Base-by-base conservation (phyloP, 1,139 yeast genomes). In the Blastobotrys aristatus region DNA sequence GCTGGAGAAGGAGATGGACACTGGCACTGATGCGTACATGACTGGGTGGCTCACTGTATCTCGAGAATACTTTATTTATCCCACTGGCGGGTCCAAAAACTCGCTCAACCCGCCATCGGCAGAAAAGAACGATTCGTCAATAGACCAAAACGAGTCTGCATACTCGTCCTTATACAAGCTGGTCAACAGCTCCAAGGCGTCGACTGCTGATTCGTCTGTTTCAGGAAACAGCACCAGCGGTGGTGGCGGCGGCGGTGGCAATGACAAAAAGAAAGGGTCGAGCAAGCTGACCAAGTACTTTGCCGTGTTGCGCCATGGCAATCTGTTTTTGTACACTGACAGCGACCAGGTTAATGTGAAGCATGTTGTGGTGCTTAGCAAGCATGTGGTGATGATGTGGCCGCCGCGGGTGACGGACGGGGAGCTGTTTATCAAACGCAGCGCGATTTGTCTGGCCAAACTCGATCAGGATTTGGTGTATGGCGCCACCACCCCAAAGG, bases 31-130 rank as follows among this genome's bases (percentile, higher is more conserved):
- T 32, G 76, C 88, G 0, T 77, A 72, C 57, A 80, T 77, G 60
- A 68, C 79, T 11, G 96, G 96, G 1, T 88, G 96, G 95, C 67
- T 90, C 3, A 79, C 84, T 2, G 88, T 89, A 8, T 86, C 96
- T 0, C 80, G 80, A 51, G 92, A 85, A 56, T 87, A 84, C 57
- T 77, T 77, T 51, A 71, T 68, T 48, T 71, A 76, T 58, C 71
- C 68, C 4, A 56, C 61, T 1, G 65, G 66, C 0, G 63, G 63
- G 13, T 53, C 64, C 10, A 57, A 58, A 38, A 56, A 59, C 43
- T 53, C 61, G 3, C 46, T 59, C 31, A 58, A 53, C n/a, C 67
- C 66, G 3, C 61, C 64, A 3, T 54, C 53, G 7, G 58, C 58
- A 10, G 55, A 60, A 0, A 57, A 61, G 20, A 61, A 57, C 40